phyloP scores from a whole-genome alignment of 331 rosid genomes.

The Saraca asoca region DNA sequence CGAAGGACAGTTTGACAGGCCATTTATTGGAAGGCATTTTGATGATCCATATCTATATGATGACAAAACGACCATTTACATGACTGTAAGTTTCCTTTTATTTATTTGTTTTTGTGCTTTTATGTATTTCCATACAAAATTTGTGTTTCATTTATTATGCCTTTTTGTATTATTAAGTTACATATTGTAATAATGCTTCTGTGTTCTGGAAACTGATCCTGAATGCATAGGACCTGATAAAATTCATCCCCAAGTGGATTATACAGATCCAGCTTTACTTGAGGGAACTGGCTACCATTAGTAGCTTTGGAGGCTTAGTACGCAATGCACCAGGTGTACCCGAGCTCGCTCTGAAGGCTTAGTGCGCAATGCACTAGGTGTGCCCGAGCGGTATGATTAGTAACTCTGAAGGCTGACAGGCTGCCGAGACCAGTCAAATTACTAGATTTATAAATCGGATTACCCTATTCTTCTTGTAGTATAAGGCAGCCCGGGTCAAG shows the following conservation, averaged over 20 bases:
- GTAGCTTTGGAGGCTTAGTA: no score
- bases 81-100: constrained; percentile 59
- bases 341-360: no score
- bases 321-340: no score
- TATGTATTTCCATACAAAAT: background rate
- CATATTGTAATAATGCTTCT: constrained; percentile 24
- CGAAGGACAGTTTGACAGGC: constrained; percentile 49
- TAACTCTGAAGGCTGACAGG: no score
- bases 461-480: no score
- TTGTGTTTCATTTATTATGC: constrained; percentile 16
- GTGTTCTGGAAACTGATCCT: constrained; percentile 59
- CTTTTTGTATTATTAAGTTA: constrained; percentile 16
- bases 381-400: no score
- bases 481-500: no score
- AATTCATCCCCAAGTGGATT: constrained; percentile 66
- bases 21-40: constrained; percentile 54
- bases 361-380: no score
- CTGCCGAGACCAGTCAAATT: no score
- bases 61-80: constrained; percentile 64
- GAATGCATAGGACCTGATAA: constrained; percentile 61
- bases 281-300: constrained; percentile 44
- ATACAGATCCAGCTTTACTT: constrained; percentile 55
- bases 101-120: background rate
- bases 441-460: no score
- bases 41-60: constrained; percentile 54